phyloP scores from a whole-genome alignment of 2,329 filamentous ascomycete species.

The Pseudocercospora fuligena region DNA sequence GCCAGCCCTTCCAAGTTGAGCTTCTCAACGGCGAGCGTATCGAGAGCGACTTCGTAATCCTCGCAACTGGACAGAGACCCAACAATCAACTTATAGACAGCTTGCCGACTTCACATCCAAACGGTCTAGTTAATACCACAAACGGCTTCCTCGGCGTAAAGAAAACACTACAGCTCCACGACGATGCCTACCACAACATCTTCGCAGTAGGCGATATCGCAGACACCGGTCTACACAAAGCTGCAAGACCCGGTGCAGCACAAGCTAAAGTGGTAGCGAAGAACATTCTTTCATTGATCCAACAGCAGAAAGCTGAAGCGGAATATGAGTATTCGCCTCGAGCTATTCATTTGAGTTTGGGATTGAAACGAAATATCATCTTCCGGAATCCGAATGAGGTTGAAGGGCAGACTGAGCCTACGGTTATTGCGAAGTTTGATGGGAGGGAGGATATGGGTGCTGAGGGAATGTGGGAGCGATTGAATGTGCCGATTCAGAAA shows the following conservation, averaged over 20 bases:
- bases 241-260: slow-evolving; percentile 57
- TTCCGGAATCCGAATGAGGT: slow-evolving; percentile 27
- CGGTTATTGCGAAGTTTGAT: slow-evolving; percentile 25
- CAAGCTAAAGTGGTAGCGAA: slow-evolving; percentile 60
- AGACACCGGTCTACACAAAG: slow-evolving; percentile 58
- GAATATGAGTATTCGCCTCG: slow-evolving; percentile 15
- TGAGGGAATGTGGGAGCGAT: slow-evolving; percentile 23
- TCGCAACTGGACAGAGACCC: slow-evolving; percentile 64
- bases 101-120: slow-evolving; percentile 55
- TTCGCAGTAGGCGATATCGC: slow-evolving; percentile 70
- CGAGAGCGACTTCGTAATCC: slow-evolving; percentile 61
- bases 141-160: slow-evolving; percentile 50
- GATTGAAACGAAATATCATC: slow-evolving; percentile 27
- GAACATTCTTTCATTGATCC: slow-evolving; percentile 59
- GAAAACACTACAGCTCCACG: slow-evolving; percentile 61
- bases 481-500: slow-evolving; percentile 16
- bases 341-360: slow-evolving; percentile 28
- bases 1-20: slow-evolving; percentile 41
- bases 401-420: slow-evolving; percentile 25
- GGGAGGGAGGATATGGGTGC: slow-evolving; percentile 26
- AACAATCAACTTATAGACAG: slow-evolving; percentile 57
- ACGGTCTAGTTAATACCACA: slow-evolving; percentile 22
- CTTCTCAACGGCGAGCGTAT: slow-evolving; percentile 53
- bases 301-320: slow-evolving; percentile 23
- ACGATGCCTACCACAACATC: slow-evolving; percentile 55